Conservation (phyloP, 139 green algal genomes). For the Spirogloea muscicola region DNA sequence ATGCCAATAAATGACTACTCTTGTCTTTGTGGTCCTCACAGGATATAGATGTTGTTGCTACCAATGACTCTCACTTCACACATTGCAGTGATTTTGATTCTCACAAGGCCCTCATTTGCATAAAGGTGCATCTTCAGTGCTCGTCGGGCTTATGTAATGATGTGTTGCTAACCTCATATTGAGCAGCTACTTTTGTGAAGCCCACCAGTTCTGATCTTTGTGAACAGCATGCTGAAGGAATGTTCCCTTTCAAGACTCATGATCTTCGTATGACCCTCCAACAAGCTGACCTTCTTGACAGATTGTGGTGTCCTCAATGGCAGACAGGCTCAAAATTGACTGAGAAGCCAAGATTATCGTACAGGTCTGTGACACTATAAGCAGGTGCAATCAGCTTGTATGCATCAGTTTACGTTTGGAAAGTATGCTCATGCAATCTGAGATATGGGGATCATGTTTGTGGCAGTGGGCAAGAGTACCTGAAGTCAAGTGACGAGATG, state of each 20-base stretch:
- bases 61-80: slow-evolving; percentile 44
- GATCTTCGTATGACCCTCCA: too few relatives aligned
- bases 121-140: slow-evolving; percentile 22
- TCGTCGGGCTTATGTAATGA: neutral
- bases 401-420: too few relatives aligned
- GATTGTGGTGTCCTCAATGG: neutral
- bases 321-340: too few relatives aligned
- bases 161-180: neutral
- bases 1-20: neutral
- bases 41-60: slow-evolving; percentile 38
- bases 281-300: neutral
- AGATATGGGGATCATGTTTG: neutral
- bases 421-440: neutral
- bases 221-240: too few relatives aligned
- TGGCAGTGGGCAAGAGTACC: slow-evolving; percentile 6
- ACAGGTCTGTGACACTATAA: slow-evolving; percentile 1
- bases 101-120: slow-evolving; percentile 26
- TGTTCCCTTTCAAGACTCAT: slow-evolving; percentile 1
- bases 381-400: too few relatives aligned
- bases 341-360: too few relatives aligned
- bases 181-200: neutral
- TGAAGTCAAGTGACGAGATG: slow-evolving; percentile 2
- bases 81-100: neutral
- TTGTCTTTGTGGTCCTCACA: neutral
- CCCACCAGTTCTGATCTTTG: neutral